Evolutionary conservation across 2,329 filamentous ascomycete genomes (phyloP).

Genomic region (Didymella keratinophila): DNA sequence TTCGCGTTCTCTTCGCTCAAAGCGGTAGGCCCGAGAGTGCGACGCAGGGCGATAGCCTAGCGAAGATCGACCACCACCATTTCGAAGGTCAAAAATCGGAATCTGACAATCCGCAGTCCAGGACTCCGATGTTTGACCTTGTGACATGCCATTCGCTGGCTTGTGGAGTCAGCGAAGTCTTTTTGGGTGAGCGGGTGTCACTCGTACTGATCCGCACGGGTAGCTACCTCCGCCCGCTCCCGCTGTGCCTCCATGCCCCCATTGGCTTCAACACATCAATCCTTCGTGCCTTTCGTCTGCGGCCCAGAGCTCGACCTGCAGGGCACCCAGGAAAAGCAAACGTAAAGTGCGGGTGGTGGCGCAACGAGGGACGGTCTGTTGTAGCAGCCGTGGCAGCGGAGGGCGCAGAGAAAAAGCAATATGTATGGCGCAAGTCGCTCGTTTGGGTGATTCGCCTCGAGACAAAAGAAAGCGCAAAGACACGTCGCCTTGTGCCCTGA

Average conservation of each 20-base stretch:
- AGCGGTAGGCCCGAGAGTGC: not conserved
- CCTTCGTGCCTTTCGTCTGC: constrained; percentile 4
- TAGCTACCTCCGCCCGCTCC: constrained; percentile 3
- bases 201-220: constrained; percentile 4
- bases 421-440: constrained; percentile 1
- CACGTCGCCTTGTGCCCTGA: constrained; percentile 11
- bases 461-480: constrained; percentile 5
- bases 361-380: constrained; percentile 5
- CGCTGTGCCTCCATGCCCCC: constrained; percentile 4
- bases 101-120: not conserved
- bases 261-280: constrained; percentile 8
- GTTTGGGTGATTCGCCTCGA: not conserved
- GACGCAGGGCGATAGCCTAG: not conserved
- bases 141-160: not conserved
- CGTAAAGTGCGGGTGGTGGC: constrained; percentile 1
- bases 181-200: not conserved
- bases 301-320: not conserved
- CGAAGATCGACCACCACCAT: not conserved
- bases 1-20: constrained; percentile 8
- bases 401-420: constrained; percentile 7
- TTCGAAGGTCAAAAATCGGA: not conserved
- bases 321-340: constrained; percentile 8
- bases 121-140: not conserved
- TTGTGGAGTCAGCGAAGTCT: not conserved
- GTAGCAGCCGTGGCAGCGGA: constrained; percentile 2